Evolutionary conservation across 164 flowering plant species (phyloP).

Genomic region (Tetracentron sinense): DNA sequence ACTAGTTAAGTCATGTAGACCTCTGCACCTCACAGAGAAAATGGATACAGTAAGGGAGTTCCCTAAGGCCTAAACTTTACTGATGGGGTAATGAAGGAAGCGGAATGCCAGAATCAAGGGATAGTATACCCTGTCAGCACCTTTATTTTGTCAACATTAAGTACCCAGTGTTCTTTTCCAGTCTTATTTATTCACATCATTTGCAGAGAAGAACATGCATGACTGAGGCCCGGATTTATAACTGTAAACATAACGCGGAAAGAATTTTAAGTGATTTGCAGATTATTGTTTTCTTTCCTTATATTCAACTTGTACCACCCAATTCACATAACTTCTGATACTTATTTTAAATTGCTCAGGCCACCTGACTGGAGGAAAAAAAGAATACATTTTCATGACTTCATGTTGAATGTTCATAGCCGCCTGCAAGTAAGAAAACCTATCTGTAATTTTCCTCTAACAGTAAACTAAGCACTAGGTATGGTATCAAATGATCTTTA

Average conservation of each 20-base stretch:
- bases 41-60: too few relatives aligned
- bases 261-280: too few relatives aligned
- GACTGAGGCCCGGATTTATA: background rate
- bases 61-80: too few relatives aligned
- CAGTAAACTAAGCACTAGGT: background rate
- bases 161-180: background rate
- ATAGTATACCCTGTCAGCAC: background rate
- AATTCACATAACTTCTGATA: background rate
- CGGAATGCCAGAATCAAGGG: background rate
- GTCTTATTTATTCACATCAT: too few relatives aligned
- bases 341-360: constrained; percentile 32
- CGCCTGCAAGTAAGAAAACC: constrained; percentile 68
- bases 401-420: constrained; percentile 94
- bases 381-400: constrained; percentile 98
- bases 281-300: background rate
- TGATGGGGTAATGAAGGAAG: too few relatives aligned
- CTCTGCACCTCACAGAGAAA: too few relatives aligned
- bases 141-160: background rate
- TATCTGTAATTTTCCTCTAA: background rate
- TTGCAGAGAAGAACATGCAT: background rate
- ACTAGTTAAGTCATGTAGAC: too few relatives aligned
- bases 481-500: background rate
- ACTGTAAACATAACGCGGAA: background rate
- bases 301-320: background rate
- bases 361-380: constrained; percentile 87